phyloP scores from a whole-genome alignment of 257 asterid species.

The Penstemon eatonii region DNA sequence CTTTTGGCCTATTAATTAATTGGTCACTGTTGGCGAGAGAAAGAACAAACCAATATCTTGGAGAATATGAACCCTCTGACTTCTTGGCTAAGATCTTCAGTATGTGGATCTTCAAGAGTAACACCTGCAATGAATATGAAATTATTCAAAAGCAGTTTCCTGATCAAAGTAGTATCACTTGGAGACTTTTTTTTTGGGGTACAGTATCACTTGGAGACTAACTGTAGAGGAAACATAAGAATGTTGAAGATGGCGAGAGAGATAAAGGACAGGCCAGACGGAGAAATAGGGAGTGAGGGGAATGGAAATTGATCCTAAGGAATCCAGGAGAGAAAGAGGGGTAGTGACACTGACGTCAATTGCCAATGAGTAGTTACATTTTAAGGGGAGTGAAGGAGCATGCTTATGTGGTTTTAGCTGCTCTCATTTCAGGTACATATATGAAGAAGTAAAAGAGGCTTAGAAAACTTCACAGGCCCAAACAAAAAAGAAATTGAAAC shows the following conservation, averaged over 20 bases:
- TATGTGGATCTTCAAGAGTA: constrained; percentile 97
- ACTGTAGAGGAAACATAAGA: too few relatives aligned
- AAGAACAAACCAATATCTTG: constrained; percentile 73
- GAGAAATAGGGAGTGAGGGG: not conserved
- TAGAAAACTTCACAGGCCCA: not conserved
- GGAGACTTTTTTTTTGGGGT: too few relatives aligned
- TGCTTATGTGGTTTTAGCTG: not conserved
- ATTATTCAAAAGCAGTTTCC: constrained; percentile 27
- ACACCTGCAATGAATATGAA: constrained; percentile 61
- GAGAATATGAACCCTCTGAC: constrained; percentile 97
- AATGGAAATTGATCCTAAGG: too few relatives aligned
- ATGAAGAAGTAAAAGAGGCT: not conserved
- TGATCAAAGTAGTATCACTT: not conserved
- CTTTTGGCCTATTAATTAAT: not conserved
- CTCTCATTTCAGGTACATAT: not conserved
- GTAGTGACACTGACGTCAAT: too few relatives aligned
- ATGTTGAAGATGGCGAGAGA: too few relatives aligned
- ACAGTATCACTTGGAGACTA: not conserved
- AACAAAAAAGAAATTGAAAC: not conserved
- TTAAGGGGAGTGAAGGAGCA: not conserved
- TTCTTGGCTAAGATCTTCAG: constrained; percentile 97
- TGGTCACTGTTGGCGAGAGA: constrained; percentile 18
- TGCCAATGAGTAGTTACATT: too few relatives aligned
- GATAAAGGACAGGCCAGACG: not conserved
- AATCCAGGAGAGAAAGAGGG: too few relatives aligned